Conservation (phyloP, 1,284 basidiomycete species). For the Ceratobasidium sp. region DNA sequence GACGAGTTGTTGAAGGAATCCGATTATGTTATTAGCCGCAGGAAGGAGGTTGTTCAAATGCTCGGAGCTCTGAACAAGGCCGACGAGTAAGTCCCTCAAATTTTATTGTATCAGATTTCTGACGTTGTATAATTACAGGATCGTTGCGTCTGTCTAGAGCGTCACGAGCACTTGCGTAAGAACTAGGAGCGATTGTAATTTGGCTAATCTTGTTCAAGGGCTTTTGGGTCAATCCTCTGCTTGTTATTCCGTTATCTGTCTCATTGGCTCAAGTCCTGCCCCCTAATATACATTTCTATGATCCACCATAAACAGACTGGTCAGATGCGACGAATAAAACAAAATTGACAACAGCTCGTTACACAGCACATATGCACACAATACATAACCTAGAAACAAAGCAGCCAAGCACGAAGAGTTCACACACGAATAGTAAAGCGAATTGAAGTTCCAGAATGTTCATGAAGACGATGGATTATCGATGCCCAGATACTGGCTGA, state of each 20-base stretch:
- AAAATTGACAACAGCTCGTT: neutral
- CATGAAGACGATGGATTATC: neutral
- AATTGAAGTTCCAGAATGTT: neutral
- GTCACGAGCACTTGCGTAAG: neutral
- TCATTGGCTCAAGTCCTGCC: conserved; percentile 6
- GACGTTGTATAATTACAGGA: conserved; percentile 40
- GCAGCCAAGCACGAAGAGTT: neutral
- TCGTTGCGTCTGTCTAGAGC: conserved; percentile 44
- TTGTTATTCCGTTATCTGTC: conserved; percentile 20
- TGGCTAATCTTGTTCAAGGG: neutral
- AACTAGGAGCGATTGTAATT: conserved; percentile 35
- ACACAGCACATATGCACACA: neutral
- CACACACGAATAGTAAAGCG: neutral
- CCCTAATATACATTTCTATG: conserved; percentile 36
- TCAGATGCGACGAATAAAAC: neutral
- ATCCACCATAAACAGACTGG: conserved; percentile 6
- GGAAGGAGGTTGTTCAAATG: conserved; percentile 91
- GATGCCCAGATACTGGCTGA: neutral
- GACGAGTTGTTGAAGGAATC: conserved; percentile 94
- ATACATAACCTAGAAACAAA: conserved; percentile 9
- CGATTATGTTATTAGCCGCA: conserved; percentile 79
- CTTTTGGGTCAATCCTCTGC: conserved; percentile 6
- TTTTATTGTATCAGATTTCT: neutral
- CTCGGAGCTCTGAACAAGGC: conserved; percentile 89
- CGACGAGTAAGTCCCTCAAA: conserved; percentile 71